phyloP scores from a whole-genome alignment of 306 rosid species.

The Vigna trinervia region DNA sequence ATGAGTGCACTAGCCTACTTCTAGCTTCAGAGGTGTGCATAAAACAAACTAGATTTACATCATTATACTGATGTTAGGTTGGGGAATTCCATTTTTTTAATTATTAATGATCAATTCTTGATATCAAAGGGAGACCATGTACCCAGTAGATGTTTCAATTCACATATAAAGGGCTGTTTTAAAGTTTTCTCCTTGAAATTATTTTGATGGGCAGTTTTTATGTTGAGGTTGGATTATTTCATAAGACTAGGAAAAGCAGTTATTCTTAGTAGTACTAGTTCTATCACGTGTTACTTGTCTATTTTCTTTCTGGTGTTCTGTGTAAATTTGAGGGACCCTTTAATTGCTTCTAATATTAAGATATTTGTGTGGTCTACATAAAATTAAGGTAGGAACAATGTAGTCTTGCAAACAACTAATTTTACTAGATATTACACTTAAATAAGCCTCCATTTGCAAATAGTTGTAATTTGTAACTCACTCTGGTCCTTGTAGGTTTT shows the following conservation, averaged over 20 bases:
- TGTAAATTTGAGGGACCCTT: neutral
- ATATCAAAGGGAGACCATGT: neutral
- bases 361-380: neutral
- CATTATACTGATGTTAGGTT: neutral
- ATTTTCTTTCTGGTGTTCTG: slow-evolving; percentile 30
- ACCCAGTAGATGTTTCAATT: slow-evolving; percentile 36
- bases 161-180: slow-evolving; percentile 30
- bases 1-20: slow-evolving; percentile 91
- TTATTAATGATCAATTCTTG: slow-evolving; percentile 1
- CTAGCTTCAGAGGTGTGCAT: slow-evolving; percentile 81
- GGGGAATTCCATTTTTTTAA: slow-evolving; percentile 17
- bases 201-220: neutral
- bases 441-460: neutral
- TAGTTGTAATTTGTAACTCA: slow-evolving; percentile 22
- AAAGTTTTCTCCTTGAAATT: slow-evolving; percentile 8
- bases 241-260: slow-evolving; percentile 10
- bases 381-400: neutral
- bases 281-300: slow-evolving; percentile 7
- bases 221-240: slow-evolving; percentile 26
- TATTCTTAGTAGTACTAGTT: neutral
- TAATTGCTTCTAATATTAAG: slow-evolving; percentile 23
- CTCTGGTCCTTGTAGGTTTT: neutral
- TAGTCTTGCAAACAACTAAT: slow-evolving; percentile 12
- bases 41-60: neutral
- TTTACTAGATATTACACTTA: slow-evolving; percentile 6